Base-by-base conservation (phyloP, 2,329 filamentous ascomycete species). In the Pezicula radicicola region DNA sequence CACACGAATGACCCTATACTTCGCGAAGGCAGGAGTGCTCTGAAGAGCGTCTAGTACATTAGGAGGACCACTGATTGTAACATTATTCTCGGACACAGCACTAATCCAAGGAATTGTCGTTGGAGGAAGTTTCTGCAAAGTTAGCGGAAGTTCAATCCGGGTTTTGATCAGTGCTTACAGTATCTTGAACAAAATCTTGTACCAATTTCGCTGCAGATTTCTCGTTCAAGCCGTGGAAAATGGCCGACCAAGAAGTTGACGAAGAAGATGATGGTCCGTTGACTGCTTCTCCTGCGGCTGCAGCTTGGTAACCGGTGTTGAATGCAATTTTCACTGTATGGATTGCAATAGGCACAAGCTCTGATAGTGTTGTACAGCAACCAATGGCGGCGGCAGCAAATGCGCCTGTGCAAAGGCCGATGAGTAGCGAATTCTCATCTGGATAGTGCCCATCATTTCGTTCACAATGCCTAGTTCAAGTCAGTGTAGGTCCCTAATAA, bases 351-450 rank as follows among this genome's bases (percentile, higher is more conserved):
- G 60, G 58, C 21, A 65, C 48, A 13, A 66, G 55, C 10, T 66
- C 61, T 6, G 57, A 37, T 8, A 53, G 43, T 48, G 36, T 62
- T 10, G 50, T 50, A 47, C 58, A 58, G 48, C 52, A 60, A 37
- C 59, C 56, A 21, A 66, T 53, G 4, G 63, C 62, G 2, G 60
- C 63, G 4, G 64, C 62, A 16, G 64, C 58, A 28, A 66, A 45
- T 3, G 57, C 52, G 27, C 64, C 64, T 2, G 61, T 64, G 49
- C 63, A 65, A n/a, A 66, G 48, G 30, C 63, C 63, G 28, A 61
- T 19, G 13, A 44, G 13, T 6, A 15, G 13, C 13, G 36, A 39
- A 6, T 6, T 39, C 6, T 39, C 36, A 3, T 39, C 16, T 15
- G 13, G 13, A 6, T 39, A 18, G 13, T 39, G 36, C 9, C 36